phyloP scores from a whole-genome alignment of 768 basidiomycete species.

The Boletus patriciae region DNA sequence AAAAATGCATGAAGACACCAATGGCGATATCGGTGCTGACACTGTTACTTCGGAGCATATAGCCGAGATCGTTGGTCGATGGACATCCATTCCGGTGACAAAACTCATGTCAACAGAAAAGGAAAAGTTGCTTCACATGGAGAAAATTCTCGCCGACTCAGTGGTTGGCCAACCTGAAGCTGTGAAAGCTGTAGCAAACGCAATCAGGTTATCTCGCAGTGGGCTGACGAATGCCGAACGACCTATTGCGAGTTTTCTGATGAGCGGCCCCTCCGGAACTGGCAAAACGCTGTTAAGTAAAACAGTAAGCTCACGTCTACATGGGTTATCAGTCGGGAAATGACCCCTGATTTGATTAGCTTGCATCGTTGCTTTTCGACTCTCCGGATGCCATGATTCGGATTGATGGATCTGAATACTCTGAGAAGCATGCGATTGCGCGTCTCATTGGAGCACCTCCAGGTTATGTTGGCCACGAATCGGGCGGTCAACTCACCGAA shows the following conservation, averaged over 20 bases:
- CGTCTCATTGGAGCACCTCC: constrained; percentile 71
- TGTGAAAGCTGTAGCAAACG: constrained; percentile 90
- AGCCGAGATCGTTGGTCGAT: constrained; percentile 89
- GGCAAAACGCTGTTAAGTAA: constrained; percentile 91
- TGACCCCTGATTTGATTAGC: constrained; percentile 42
- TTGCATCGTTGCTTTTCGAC: constrained; percentile 88
- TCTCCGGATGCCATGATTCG: constrained; percentile 90
- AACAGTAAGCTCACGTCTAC: constrained; percentile 53
- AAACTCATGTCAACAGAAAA: constrained; percentile 85
- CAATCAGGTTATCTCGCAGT: constrained; percentile 87
- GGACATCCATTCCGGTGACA: constrained; percentile 92
- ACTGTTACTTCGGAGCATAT: constrained; percentile 86
- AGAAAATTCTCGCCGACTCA: constrained; percentile 70
- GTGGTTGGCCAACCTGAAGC: constrained; percentile 93
- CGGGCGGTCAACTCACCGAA: constrained; percentile 89
- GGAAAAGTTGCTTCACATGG: constrained; percentile 86
- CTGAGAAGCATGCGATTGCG: constrained; percentile 76
- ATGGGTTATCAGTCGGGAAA: background rate
- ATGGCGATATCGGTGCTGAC: constrained; percentile 54
- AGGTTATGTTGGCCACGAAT: constrained; percentile 90
- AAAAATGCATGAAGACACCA: constrained; percentile 72
- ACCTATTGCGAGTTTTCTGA: constrained; percentile 90
- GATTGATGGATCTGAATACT: constrained; percentile 92
- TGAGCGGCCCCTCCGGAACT: constrained; percentile 89
- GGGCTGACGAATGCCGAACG: constrained; percentile 87